Conservation (phyloP, 176 grass and related monocot species). For the Bothriochloa decipiens region DNA sequence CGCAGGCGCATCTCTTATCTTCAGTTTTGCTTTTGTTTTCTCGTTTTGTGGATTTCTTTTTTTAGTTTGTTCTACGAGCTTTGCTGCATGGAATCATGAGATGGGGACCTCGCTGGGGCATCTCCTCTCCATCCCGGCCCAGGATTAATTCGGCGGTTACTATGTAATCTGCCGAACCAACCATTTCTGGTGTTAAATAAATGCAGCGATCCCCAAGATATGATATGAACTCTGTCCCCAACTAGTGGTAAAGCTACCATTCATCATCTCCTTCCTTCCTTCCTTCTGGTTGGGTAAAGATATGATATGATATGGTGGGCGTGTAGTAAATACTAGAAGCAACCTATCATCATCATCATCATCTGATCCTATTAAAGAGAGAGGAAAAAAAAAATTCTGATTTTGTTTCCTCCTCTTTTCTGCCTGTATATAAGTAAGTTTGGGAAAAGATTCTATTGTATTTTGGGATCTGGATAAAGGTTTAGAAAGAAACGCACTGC, state of each 20-base stretch:
- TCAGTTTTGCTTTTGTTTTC: not conserved
- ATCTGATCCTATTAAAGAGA: not conserved
- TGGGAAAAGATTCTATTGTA: not conserved
- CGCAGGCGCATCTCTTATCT: not conserved
- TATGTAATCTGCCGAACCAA: not conserved
- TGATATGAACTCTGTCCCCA: not conserved
- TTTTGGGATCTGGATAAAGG: constrained; percentile 44
- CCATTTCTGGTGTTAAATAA: not conserved
- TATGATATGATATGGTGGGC: not conserved
- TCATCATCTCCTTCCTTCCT: not conserved
- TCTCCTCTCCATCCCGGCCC: not conserved
- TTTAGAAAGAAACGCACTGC: constrained; percentile 11
- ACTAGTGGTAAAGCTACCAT: not conserved
- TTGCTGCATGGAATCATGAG: constrained; percentile 17
- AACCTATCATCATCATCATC: not conserved
- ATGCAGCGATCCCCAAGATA: not conserved
- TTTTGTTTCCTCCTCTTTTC: not conserved
- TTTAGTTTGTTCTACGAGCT: not conserved
- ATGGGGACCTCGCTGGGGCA: not conserved
- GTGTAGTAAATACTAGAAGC: not conserved
- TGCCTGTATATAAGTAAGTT: not conserved
- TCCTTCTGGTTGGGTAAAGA: not conserved
- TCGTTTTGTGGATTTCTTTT: too few relatives aligned
- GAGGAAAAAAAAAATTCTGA: constrained; percentile 10
- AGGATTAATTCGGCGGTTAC: not conserved